Conservation (phyloP, 2,329 filamentous ascomycete genomes). For the Sarocladiaceae sp. region DNA sequence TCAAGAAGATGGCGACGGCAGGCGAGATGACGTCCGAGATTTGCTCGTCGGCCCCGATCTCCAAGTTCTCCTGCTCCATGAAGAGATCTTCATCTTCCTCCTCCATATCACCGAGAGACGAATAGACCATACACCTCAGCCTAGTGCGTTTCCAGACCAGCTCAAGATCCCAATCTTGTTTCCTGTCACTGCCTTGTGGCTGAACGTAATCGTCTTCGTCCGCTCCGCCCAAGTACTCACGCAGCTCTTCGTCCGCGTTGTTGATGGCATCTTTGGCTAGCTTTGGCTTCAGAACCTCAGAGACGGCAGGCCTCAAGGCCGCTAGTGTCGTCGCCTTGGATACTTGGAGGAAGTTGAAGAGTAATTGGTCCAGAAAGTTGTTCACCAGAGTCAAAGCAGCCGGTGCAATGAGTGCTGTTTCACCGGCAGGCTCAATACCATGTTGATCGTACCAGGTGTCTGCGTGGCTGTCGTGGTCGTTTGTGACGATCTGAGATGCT, state of each 20-base stretch:
- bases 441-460: constrained; percentile 67
- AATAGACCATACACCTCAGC: constrained; percentile 96
- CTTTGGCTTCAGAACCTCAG: constrained; percentile 83
- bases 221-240: constrained; percentile 77
- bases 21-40: constrained; percentile 73
- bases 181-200: constrained; percentile 43
- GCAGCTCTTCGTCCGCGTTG: constrained; percentile 80
- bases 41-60: constrained; percentile 51
- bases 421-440: constrained; percentile 59
- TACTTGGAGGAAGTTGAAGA: constrained; percentile 82
- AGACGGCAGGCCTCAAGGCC: constrained; percentile 74
- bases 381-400: constrained; percentile 78
- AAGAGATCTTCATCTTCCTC: constrained; percentile 94
- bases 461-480: constrained; percentile 74
- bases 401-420: constrained; percentile 68
- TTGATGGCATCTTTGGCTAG: constrained; percentile 80
- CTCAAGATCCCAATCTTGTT: constrained; percentile 79
- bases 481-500: constrained; percentile 87
- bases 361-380: constrained; percentile 85
- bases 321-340: constrained; percentile 74
- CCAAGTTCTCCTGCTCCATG: constrained; percentile 74
- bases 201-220: constrained; percentile 68
- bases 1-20: constrained; percentile 91
- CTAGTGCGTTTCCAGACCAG: constrained; percentile 91
- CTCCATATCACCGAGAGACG: constrained; percentile 91